Evolutionary conservation across 164 flowering plant genomes (phyloP).

Genomic region (Santalum album): DNA sequence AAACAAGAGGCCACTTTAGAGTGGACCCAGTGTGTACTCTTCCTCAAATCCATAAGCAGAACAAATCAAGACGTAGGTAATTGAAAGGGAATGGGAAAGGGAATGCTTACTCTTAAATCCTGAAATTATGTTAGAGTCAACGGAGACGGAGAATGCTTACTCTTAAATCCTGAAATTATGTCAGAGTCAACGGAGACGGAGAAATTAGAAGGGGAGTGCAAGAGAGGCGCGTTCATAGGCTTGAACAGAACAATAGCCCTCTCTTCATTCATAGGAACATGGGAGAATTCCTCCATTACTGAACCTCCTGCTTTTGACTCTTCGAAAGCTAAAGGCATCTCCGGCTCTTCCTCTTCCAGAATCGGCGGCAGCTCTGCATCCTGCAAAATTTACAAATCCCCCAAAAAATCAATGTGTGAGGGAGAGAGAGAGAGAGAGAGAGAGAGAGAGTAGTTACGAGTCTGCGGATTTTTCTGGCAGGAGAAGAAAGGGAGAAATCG

Average conservation of each 20-base stretch:
- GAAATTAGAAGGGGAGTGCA: conserved; percentile 19
- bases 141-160: conserved; percentile 39
- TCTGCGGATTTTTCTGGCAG: conserved; percentile 75
- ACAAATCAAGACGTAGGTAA: background rate
- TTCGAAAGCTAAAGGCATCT: conserved; percentile 14
- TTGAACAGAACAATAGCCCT: conserved; percentile 67
- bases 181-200: conserved; percentile 35
- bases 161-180: conserved; percentile 40
- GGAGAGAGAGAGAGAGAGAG: background rate
- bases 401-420: background rate
- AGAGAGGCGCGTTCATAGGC: conserved; percentile 21
- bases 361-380: conserved; percentile 67
- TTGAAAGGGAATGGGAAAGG: background rate
- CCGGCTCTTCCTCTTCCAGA: conserved; percentile 59
- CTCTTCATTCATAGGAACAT: conserved; percentile 36
- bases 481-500: conserved; percentile 79
- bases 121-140: conserved; percentile 40
- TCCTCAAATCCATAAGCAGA: no score
- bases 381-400: conserved; percentile 16
- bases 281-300: conserved; percentile 16
- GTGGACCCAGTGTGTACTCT: no score
- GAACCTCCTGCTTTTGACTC: conserved; percentile 1
- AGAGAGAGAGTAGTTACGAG: conserved; percentile 37
- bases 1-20: no score
- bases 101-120: conserved; percentile 44